Evolutionary conservation across 768 basidiomycete genomes (phyloP), one percentile per base, ranked within the genome.

Genomic region (Mycena galericulata): DNA sequence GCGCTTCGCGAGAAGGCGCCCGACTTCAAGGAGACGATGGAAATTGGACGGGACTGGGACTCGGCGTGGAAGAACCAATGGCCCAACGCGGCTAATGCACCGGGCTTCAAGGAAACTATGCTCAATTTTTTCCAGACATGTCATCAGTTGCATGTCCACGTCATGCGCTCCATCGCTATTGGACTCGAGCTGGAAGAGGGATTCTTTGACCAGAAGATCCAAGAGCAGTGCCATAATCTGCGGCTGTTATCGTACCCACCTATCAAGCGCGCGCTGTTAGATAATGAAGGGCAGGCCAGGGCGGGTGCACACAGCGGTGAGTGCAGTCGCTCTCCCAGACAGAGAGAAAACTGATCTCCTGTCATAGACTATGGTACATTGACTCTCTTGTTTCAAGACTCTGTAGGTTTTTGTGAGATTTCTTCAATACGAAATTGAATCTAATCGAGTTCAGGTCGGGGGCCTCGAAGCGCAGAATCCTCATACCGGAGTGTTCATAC

Each of bases 11-110:
- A 80, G 65, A 89, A 88, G 66, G 89, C 94, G 0, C 94, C 95
- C 0, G 94, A 95, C 75, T 89, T 80, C 79, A 94, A 95, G 78
- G 94, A 96, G 78, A 84, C 89, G 10, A 94, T 96, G 90, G 95
- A 97, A 77, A 95, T 97, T 49, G 94, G 95, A 32, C 86, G 92
- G 27, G 94, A 97, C 65, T 92, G 91, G 89, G 93, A 93, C 71
- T 81, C 85, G 18, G 84, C 79, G 41, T 94, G 91, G 90, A 89
- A 87, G 67, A 97, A 97, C 76, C 85, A 85, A 70, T 96, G 95
- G 95, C 94, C 92, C 4, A 79, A 81, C 46, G 89, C 93, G 73
- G 74, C 67, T 2, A 85, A 89, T 57, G 87, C 81, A 1, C 92
- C 93, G 1, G 83, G 76, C 11, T 96, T 95, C 81, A 92, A 90